These are phyloP conservation scores for Micractinium sp. DNA, from an alignment of 139 green algal genomes.

Conservation along the genomic window DNA sequence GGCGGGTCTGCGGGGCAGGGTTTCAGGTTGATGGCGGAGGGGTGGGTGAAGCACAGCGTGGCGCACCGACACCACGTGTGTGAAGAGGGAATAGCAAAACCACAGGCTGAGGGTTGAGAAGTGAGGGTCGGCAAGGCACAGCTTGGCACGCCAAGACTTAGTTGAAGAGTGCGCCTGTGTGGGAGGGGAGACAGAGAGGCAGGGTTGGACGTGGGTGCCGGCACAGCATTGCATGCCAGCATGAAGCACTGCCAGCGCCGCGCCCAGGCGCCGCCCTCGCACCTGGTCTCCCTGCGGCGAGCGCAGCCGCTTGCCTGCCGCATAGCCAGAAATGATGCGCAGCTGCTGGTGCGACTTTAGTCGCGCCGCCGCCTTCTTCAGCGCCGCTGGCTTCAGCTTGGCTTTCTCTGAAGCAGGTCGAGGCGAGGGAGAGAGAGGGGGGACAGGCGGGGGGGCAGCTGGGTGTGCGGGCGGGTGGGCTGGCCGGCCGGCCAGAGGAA, in stretches of 20 bases:
- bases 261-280: constrained; percentile 82
- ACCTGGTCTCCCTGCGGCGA: constrained; percentile 60
- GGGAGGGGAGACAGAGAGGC: background rate
- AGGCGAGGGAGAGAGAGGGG: background rate
- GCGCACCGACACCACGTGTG: too few relatives aligned
- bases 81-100: too few relatives aligned
- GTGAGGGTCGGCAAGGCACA: too few relatives aligned
- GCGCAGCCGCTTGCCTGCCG: constrained; percentile 37
- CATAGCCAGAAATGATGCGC: constrained; percentile 68
- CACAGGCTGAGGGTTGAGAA: too few relatives aligned
- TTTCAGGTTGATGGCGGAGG: too few relatives aligned
- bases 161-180: too few relatives aligned
- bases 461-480: background rate
- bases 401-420: constrained; percentile 27
- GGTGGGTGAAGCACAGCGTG: background rate
- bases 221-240: too few relatives aligned
- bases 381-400: constrained; percentile 37
- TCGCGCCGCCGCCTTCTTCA: constrained; percentile 44
- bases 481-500: background rate
- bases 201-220: background rate
- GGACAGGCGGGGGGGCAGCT: background rate
- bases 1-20: constrained; percentile 56
- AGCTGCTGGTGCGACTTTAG: constrained; percentile 62
- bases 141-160: too few relatives aligned
- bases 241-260: too few relatives aligned